Base-by-base conservation (phyloP, 768 basidiomycete genomes). In the Boletus subcaerulescens region DNA sequence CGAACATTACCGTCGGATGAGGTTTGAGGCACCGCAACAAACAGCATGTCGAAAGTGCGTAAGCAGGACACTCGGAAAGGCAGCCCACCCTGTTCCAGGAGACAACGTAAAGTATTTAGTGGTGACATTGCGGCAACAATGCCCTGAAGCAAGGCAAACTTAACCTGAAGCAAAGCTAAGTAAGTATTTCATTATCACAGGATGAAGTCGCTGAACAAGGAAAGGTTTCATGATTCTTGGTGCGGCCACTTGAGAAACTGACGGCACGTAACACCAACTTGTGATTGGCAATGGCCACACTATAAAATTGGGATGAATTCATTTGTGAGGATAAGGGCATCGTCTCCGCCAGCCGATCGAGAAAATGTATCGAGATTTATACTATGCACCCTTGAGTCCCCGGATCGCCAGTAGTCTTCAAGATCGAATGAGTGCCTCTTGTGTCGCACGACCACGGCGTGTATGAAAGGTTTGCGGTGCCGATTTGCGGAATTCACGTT, bases 361-460 rank as follows among this genome's bases (percentile, higher is more conserved):
- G 43, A 55, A 35, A 22, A 54, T 55, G 14, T 33, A 55, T 58
- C 65, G 35, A 65, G 66, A 66, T 68, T 50, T 50, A 48, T 54
- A 36, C 24, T 42, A 26, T 29, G 26, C 43, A 40, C 53, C 41
- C 43, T 63, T 29, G 31, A 45, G 48, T 22, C 56, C 53, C 53
- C 56, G 50, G 61, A 59, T 64, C 52, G 55, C 45, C 53, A 38
- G 32, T 47, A 33, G 40, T 10, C 50, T 45, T 45, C 42, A 55
- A 39, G 45, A 61, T 55, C 59, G 24, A 48, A 38, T 26, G 52
- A 26, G 41, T 39, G 12, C 44, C 39, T 53, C 13, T 12, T 29
- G 29, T 26, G 50, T 51, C 55, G 50, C 53, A 44, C 45, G 57
- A 44, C 45, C 36, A 40, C 52, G 17, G 65, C 53, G 39, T 61